Evolutionary conservation across 257 asterid species (phyloP).

Genomic region (Solanum pennellii): DNA sequence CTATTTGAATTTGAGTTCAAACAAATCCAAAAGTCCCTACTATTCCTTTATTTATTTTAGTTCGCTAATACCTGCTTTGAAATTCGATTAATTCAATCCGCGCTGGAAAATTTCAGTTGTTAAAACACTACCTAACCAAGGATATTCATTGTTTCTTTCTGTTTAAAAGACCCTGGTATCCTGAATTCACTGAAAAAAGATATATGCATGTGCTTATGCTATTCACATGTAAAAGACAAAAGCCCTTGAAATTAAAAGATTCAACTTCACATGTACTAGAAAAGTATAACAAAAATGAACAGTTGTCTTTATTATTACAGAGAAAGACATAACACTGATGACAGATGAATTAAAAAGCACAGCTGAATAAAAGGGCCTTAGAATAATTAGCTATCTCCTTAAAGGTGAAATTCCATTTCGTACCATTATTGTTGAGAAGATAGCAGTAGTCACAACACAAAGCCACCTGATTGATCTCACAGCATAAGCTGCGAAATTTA

Average conservation of each 20-base stretch:
- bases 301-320: neutral
- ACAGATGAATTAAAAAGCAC: neutral
- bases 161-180: neutral
- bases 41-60: neutral
- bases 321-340: neutral
- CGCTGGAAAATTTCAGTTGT: too few species aligned
- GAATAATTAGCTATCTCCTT: neutral
- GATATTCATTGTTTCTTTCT: neutral
- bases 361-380: neutral
- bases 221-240: neutral
- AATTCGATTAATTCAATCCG: neutral
- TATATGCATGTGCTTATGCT: neutral
- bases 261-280: neutral
- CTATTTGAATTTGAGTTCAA: neutral
- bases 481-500: slow-evolving; percentile 1
- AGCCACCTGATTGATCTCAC: neutral
- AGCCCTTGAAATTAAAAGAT: neutral
- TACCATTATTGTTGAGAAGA: neutral
- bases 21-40: neutral
- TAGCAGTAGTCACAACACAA: neutral
- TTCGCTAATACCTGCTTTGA: too few species aligned
- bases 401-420: neutral
- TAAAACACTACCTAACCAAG: neutral
- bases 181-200: neutral
- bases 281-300: neutral